A percentile compares a stretch with the other conserved stretches of the same genome.
Evolutionary conservation across 805 yeast species (phyloP).

Genomic region (Cyberlindnera mycetangii): DNA sequence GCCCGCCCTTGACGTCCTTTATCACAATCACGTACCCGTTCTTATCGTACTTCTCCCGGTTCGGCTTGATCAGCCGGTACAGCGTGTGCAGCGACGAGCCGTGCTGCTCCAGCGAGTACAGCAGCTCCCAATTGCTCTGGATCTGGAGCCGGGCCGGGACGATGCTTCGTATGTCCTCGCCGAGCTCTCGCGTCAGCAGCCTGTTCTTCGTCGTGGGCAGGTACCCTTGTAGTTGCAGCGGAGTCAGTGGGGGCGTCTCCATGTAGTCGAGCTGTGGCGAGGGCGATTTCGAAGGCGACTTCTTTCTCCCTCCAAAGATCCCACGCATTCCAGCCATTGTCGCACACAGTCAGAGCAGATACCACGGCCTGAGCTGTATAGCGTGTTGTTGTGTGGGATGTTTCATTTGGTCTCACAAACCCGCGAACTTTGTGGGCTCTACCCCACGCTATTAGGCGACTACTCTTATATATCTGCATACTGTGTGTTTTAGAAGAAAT

Average conservation of each 20-base stretch:
- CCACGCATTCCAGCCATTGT: slow-evolving; percentile 6
- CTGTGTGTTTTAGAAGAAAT: background rate
- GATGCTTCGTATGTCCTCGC: slow-evolving; percentile 68
- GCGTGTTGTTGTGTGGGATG: no score
- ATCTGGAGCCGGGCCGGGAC: slow-evolving; percentile 80
- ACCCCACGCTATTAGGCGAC: background rate
- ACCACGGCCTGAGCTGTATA: no score
- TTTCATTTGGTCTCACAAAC: no score
- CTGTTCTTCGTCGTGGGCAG: slow-evolving; percentile 51
- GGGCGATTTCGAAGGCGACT: slow-evolving; percentile 3
- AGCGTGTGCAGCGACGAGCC: slow-evolving; percentile 85
- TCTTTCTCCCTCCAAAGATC: slow-evolving; percentile 9
- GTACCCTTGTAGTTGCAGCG: slow-evolving; percentile 61
- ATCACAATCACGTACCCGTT: slow-evolving; percentile 76
- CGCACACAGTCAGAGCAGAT: no score
- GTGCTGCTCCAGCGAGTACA: slow-evolving; percentile 87
- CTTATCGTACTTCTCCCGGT: slow-evolving; percentile 35
- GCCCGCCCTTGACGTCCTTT: slow-evolving; percentile 56
- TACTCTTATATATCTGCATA: background rate
- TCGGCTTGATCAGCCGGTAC: slow-evolving; percentile 54
- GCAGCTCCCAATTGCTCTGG: slow-evolving; percentile 69
- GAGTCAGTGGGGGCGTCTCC: slow-evolving; percentile 44
- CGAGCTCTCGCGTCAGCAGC: slow-evolving; percentile 59
- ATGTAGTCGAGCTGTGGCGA: slow-evolving; percentile 3
- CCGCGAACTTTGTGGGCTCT: no score